Conservation (phyloP, 768 basidiomycete species). For the Crucibulum laeve region DNA sequence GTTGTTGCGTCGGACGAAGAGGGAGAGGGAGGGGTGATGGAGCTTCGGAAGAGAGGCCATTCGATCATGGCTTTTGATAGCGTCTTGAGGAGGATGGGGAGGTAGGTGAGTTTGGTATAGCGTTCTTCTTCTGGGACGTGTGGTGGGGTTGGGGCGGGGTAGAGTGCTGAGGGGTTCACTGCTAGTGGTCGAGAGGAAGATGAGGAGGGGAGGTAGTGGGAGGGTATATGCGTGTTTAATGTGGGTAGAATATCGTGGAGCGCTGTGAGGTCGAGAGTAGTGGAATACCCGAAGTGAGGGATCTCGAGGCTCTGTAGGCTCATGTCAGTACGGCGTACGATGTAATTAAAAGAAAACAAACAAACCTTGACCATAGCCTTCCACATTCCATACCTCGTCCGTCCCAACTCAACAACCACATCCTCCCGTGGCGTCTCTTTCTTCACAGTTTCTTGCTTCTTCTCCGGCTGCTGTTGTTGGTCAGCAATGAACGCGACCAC, state of each 20-base stretch:
- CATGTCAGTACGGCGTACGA: constrained; percentile 1
- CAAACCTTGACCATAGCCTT: constrained; percentile 82
- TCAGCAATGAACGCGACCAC: constrained; percentile 46
- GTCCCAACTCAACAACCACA: constrained; percentile 63
- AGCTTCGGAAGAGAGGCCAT: constrained; percentile 81
- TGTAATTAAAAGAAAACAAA: constrained; percentile 1
- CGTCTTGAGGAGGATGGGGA: constrained; percentile 81
- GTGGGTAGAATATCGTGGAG: constrained; percentile 58
- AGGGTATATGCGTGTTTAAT: constrained; percentile 68
- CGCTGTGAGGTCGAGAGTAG: constrained; percentile 69
- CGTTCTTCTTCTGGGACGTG: constrained; percentile 46
- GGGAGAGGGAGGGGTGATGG: constrained; percentile 50
- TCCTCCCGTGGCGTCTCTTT: constrained; percentile 29
- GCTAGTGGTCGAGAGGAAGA: constrained; percentile 13
- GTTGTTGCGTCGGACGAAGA: constrained; percentile 11
- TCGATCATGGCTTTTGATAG: constrained; percentile 76
- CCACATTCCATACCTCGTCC: constrained; percentile 84
- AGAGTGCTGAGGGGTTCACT: constrained; percentile 35
- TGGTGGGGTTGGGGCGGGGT: constrained; percentile 33
- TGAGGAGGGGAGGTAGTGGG: constrained; percentile 35
- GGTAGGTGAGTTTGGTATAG: constrained; percentile 69
- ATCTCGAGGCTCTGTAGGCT: constrained; percentile 68
- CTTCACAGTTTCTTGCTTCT: background rate
- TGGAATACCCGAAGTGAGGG: constrained; percentile 83
- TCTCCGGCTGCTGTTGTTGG: background rate